A percentile compares a stretch with the other conserved stretches of the same genome.
These are phyloP conservation scores for Microstegium vimineum DNA, from an alignment of 176 grass and related monocot species.

Conservation along the genomic window DNA sequence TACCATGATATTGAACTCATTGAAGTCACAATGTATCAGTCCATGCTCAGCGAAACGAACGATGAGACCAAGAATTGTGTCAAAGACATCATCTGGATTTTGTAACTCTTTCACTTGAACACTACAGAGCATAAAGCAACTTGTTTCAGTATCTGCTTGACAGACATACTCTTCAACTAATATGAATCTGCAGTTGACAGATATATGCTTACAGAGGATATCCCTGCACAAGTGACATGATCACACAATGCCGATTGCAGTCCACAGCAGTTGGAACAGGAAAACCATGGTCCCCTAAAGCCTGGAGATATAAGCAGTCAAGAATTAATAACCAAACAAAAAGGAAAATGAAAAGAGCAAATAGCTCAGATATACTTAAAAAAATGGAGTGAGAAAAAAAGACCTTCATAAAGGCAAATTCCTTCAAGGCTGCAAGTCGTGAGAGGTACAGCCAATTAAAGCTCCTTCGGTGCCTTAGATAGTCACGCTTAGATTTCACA, in stretches of 20 bases:
- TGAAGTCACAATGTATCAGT: constrained; percentile 98
- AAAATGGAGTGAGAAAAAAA: not conserved
- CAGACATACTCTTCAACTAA: not conserved
- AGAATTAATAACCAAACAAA: not conserved
- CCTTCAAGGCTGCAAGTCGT: constrained; percentile 76
- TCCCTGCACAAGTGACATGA: constrained; percentile 93
- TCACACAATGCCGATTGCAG: constrained; percentile 85
- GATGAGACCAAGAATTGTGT: constrained; percentile 72
- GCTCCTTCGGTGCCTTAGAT: constrained; percentile 70
- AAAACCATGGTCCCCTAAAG: constrained; percentile 84
- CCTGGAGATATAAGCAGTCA: constrained; percentile 31
- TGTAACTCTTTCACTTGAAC: constrained; percentile 82
- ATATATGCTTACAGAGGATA: constrained; percentile 75
- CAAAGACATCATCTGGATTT: constrained; percentile 85
- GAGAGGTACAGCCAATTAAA: constrained; percentile 93
- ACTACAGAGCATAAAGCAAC: constrained; percentile 33
- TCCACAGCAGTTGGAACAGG: constrained; percentile 87
- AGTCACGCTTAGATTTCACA: constrained; percentile 96
- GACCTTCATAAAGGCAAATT: constrained; percentile 96
- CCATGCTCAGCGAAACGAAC: constrained; percentile 95
- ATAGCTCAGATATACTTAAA: not conserved
- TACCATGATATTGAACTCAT: constrained; percentile 99
- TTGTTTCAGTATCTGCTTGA: not conserved
- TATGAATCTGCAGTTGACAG: not conserved
- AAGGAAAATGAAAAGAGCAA: not conserved